Conservation (phyloP, 306 rosid species). For the Adenanthera pavonina region DNA sequence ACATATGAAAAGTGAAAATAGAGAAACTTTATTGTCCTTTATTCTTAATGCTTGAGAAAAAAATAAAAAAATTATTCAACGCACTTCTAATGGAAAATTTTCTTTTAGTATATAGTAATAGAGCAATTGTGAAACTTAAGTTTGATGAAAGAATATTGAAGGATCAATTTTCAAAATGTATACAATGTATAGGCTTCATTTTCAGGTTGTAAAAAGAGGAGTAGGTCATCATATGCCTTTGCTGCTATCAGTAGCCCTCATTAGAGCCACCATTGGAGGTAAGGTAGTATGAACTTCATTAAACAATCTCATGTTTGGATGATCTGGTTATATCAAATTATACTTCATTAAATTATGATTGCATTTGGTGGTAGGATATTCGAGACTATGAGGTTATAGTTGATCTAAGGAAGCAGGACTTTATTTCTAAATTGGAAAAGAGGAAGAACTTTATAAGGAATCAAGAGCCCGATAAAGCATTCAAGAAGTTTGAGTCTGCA, state of each 20-base stretch:
- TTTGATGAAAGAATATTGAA: too few relatives aligned
- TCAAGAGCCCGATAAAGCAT: slow-evolving; percentile 78
- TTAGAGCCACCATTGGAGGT: slow-evolving; percentile 84
- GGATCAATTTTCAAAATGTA: too few relatives aligned
- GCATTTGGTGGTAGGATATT: slow-evolving; percentile 59
- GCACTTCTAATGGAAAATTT: too few relatives aligned
- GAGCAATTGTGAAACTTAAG: too few relatives aligned
- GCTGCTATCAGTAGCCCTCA: slow-evolving; percentile 64
- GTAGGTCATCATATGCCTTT: slow-evolving; percentile 56
- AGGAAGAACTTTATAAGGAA: slow-evolving; percentile 91
- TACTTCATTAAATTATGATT: slow-evolving; percentile 3
- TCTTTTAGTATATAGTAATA: too few relatives aligned
- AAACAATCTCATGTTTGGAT: not conserved
- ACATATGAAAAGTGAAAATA: not conserved
- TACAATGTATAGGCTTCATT: too few relatives aligned
- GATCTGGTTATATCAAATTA: too few relatives aligned
- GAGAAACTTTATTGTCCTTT: not conserved
- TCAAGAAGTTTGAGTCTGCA: slow-evolving; percentile 44
- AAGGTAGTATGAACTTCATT: slow-evolving; percentile 27
- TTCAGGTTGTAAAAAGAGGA: too few relatives aligned
- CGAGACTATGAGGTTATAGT: slow-evolving; percentile 71
- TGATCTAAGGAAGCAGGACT: slow-evolving; percentile 82
- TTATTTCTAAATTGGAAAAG: slow-evolving; percentile 77
- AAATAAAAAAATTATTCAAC: too few relatives aligned
- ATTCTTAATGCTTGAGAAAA: not conserved